Conservation (phyloP, 2,329 filamentous ascomycete genomes). For the Paraphoma sp. region DNA sequence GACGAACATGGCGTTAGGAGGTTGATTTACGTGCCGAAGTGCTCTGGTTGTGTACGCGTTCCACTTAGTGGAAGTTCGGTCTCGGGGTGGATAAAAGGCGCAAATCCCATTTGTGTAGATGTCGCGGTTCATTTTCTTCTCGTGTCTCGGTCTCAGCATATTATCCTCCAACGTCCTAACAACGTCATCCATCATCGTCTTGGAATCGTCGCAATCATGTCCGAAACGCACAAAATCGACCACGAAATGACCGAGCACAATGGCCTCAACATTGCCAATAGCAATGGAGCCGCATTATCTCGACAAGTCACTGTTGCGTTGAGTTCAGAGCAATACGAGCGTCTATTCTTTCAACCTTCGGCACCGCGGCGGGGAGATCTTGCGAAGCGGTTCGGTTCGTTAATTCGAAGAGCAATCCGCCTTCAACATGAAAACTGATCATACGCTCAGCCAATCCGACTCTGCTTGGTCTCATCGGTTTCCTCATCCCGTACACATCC, state of each 20-base stretch:
- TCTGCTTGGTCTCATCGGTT: slow-evolving; percentile 24
- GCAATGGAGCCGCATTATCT: slow-evolving; percentile 11
- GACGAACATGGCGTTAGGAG: background rate
- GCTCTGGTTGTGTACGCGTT: no score
- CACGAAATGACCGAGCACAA: slow-evolving; percentile 25
- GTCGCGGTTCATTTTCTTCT: background rate
- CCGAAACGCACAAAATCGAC: slow-evolving; percentile 16
- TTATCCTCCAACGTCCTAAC: background rate
- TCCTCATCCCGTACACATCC: slow-evolving; percentile 27
- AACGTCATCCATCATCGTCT: background rate
- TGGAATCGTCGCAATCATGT: slow-evolving; percentile 8
- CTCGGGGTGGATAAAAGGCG: background rate
- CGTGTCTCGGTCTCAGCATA: background rate
- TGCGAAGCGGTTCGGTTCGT: slow-evolving; percentile 24
- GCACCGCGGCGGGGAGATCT: slow-evolving; percentile 26
- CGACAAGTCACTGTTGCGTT: slow-evolving; percentile 27
- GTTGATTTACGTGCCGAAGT: background rate
- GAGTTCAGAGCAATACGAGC: slow-evolving; percentile 28
- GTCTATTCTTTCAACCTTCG: slow-evolving; percentile 31
- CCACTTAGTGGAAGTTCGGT: background rate
- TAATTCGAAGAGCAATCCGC: background rate
- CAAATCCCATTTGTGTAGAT: background rate
- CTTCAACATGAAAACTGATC: background rate
- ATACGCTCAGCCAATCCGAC: slow-evolving; percentile 20
- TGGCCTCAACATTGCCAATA: slow-evolving; percentile 8